A percentile compares a stretch with the other conserved stretches of the same genome.
phyloP scores from a whole-genome alignment of 768 basidiomycete genomes.

The Trametes sanguinea region DNA sequence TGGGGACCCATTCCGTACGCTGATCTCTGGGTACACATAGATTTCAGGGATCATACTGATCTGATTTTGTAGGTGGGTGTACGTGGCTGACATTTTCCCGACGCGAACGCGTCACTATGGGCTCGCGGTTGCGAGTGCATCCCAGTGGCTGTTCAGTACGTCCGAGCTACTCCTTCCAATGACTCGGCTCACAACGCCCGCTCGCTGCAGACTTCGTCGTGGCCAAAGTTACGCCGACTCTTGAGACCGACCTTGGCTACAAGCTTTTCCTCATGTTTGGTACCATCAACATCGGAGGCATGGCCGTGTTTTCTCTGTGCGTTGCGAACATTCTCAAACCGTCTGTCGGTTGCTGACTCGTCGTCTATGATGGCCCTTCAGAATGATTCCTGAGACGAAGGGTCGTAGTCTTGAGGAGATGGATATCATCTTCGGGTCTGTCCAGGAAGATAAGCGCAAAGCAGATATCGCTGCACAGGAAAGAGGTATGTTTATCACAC shows the following conservation, averaged over 20 bases:
- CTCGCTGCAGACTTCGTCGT: slow-evolving; percentile 61
- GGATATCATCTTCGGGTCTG: slow-evolving; percentile 60
- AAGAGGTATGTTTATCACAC: slow-evolving; percentile 29
- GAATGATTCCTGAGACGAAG: slow-evolving; percentile 45
- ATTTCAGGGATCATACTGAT: not conserved
- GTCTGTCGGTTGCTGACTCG: not conserved
- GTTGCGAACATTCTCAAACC: slow-evolving; percentile 20
- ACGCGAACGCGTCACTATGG: slow-evolving; percentile 84
- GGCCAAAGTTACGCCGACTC: slow-evolving; percentile 68
- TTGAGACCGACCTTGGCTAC: slow-evolving; percentile 63
- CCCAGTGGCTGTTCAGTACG: slow-evolving; percentile 84
- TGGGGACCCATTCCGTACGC: slow-evolving; percentile 67
- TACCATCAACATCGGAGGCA: slow-evolving; percentile 71
- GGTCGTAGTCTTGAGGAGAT: slow-evolving; percentile 51
- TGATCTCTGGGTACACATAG: not conserved
- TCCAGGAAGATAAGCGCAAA: slow-evolving; percentile 54
- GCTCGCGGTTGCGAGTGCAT: slow-evolving; percentile 68
- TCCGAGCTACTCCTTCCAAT: slow-evolving; percentile 8
- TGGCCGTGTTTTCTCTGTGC: slow-evolving; percentile 68
- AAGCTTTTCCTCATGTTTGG: slow-evolving; percentile 81
- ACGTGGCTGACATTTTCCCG: slow-evolving; percentile 83
- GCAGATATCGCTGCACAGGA: slow-evolving; percentile 52
- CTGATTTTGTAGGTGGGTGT: slow-evolving; percentile 34
- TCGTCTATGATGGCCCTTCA: slow-evolving; percentile 10
- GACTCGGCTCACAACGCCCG: not conserved